A percentile compares a stretch with the other conserved stretches of the same genome.
phyloP scores from a whole-genome alignment of 768 basidiomycete genomes.

The Auricularia cornea region DNA sequence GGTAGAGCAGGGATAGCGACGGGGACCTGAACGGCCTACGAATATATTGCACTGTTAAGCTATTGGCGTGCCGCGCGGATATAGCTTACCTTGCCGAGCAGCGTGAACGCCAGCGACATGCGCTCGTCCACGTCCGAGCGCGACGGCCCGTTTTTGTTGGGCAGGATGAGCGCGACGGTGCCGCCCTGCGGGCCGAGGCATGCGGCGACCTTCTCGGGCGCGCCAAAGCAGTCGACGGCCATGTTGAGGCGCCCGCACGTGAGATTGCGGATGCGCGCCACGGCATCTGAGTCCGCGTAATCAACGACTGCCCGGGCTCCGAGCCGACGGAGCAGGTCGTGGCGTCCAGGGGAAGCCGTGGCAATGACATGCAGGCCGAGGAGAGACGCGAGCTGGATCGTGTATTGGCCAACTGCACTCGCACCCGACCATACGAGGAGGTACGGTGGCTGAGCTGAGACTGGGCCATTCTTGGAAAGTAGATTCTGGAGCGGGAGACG shows the following conservation, averaged over 20 bases:
- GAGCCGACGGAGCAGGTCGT: conserved; percentile 31
- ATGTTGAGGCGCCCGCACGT: conserved; percentile 25
- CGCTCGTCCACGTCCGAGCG: too few species aligned
- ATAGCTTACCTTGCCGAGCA: too few species aligned
- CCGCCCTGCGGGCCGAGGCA: too few species aligned
- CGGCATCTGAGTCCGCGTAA: conserved; percentile 30
- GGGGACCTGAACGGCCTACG: too few species aligned
- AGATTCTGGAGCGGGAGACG: conserved; percentile 8
- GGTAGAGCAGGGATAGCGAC: too few species aligned
- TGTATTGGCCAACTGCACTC: too few species aligned
- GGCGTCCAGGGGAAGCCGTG: conserved; percentile 33
- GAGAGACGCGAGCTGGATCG: too few species aligned
- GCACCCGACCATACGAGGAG: not conserved
- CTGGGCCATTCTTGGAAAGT: not conserved
- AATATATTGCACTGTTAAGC: too few species aligned
- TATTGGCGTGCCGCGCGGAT: too few species aligned
- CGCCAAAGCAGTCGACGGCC: conserved; percentile 32
- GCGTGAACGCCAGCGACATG: too few species aligned
- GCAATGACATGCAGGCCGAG: conserved; percentile 23
- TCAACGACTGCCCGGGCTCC: conserved; percentile 36
- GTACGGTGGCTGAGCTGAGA: not conserved
- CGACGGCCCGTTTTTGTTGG: too few species aligned
- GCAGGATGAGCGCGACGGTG: too few species aligned
- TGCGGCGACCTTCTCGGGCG: conserved; percentile 5
- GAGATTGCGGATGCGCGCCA: conserved; percentile 26